Conservation (phyloP, 306 rosid genomes). For the Purshia tridentata region DNA sequence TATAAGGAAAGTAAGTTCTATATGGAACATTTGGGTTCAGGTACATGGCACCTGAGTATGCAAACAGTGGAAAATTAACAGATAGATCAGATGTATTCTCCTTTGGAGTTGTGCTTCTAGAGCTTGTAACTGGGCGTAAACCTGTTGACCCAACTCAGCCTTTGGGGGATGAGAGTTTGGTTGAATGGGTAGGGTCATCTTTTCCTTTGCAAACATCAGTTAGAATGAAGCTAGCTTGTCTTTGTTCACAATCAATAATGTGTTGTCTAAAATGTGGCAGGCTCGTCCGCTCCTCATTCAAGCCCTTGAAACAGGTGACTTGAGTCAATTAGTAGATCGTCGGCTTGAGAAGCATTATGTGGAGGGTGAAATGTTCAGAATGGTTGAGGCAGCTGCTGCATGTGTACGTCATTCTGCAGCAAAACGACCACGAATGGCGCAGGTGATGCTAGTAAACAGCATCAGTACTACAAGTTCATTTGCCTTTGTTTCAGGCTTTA, state of each 20-base stretch:
- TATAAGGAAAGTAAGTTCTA: too few species aligned
- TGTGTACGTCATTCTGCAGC: constrained; percentile 89
- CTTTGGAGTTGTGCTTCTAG: constrained; percentile 90
- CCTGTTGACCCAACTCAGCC: constrained; percentile 82
- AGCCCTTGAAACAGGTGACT: constrained; percentile 64
- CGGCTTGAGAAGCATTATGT: constrained; percentile 61
- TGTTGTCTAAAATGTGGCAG: constrained; percentile 35
- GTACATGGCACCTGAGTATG: constrained; percentile 98
- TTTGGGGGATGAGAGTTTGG: constrained; percentile 94
- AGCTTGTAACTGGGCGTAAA: constrained; percentile 84
- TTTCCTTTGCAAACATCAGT: constrained; percentile 3
- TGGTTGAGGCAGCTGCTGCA: constrained; percentile 95
- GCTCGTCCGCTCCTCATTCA: constrained; percentile 81
- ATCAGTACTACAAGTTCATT: not conserved
- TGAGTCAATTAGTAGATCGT: constrained; percentile 56
- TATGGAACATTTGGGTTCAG: constrained; percentile 33
- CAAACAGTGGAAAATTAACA: constrained; percentile 88
- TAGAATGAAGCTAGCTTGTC: not conserved
- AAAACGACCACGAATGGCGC: constrained; percentile 87
- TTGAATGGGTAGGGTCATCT: constrained; percentile 78
- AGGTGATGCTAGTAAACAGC: constrained; percentile 49
- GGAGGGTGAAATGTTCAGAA: constrained; percentile 69
- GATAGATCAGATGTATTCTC: constrained; percentile 96
- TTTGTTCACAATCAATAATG: constrained; percentile 15
- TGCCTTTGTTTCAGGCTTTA: not conserved